Conservation (phyloP, 441 rosid genomes). For the Populus tomentosa region DNA sequence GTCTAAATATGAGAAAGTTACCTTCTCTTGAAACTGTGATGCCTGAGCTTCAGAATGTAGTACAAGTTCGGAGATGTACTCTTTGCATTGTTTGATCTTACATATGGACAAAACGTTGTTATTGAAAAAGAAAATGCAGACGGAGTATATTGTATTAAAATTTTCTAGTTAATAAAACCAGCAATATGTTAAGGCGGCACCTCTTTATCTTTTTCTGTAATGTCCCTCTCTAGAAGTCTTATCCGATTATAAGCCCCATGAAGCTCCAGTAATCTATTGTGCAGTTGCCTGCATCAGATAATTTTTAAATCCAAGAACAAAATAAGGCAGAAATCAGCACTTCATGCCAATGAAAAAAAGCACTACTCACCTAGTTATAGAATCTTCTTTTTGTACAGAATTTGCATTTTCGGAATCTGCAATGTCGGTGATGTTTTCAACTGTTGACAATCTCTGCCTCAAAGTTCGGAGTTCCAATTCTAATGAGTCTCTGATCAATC, state of each 20-base stretch:
- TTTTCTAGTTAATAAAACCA: neutral
- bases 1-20: constrained; percentile 14
- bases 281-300: constrained; percentile 35
- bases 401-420: constrained; percentile 38
- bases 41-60: constrained; percentile 97
- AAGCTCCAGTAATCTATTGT: constrained; percentile 41
- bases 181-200: constrained; percentile 31
- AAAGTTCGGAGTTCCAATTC: constrained; percentile 76
- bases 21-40: constrained; percentile 85
- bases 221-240: constrained; percentile 51
- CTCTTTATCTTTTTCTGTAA: constrained; percentile 64
- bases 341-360: constrained; percentile 15
- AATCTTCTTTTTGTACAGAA: constrained; percentile 37
- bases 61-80: constrained; percentile 71
- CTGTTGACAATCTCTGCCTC: constrained; percentile 57
- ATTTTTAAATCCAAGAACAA: constrained; percentile 12
- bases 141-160: neutral
- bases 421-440: constrained; percentile 53
- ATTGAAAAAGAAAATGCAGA: neutral
- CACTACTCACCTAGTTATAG: constrained; percentile 42
- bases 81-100: constrained; percentile 74
- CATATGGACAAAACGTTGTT: constrained; percentile 19
- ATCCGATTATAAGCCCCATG: constrained; percentile 46
- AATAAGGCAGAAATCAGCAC: constrained; percentile 21
- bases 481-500: constrained; percentile 58